phyloP scores from a whole-genome alignment of 148 eudicot species.

The Rhododendron griersonianum region DNA sequence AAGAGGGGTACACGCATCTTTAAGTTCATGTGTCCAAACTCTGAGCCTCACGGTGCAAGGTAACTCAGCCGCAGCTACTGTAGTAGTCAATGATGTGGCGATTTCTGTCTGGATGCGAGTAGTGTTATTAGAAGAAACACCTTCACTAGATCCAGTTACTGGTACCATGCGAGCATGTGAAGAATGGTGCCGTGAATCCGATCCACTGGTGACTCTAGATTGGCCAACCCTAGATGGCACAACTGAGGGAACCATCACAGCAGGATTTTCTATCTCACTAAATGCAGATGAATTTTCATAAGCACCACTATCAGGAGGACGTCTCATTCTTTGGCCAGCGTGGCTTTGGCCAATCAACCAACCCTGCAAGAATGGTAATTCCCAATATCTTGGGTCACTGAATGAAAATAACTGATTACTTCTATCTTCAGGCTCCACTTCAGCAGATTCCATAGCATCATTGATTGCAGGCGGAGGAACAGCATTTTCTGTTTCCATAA shows the following conservation, averaged over 20 bases:
- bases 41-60: conserved; percentile 98
- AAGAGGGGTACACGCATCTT: conserved; percentile 74
- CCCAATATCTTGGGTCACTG: conserved; percentile 80
- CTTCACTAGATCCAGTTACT: conserved; percentile 34
- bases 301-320: conserved; percentile 38
- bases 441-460: conserved; percentile 64
- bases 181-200: conserved; percentile 46
- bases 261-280: conserved; percentile 31
- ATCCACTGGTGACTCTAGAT: conserved; percentile 36
- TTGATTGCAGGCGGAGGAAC: conserved; percentile 39
- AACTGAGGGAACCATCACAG: conserved; percentile 26
- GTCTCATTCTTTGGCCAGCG: conserved; percentile 70
- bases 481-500: conserved; percentile 41
- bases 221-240: conserved; percentile 29
- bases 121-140: conserved; percentile 24
- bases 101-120: conserved; percentile 72
- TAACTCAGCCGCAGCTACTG: conserved; percentile 90
- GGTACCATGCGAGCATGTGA: conserved; percentile 42
- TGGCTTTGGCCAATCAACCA: conserved; percentile 98
- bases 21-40: conserved; percentile 83
- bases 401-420: conserved; percentile 67
- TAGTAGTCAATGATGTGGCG: conserved; percentile 83
- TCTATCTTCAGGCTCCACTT: conserved; percentile 60
- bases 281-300: conserved; percentile 36
- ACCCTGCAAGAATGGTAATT: conserved; percentile 90